phyloP scores from a whole-genome alignment of 768 basidiomycete genomes.

The Coprinellus aureogranulatus region DNA sequence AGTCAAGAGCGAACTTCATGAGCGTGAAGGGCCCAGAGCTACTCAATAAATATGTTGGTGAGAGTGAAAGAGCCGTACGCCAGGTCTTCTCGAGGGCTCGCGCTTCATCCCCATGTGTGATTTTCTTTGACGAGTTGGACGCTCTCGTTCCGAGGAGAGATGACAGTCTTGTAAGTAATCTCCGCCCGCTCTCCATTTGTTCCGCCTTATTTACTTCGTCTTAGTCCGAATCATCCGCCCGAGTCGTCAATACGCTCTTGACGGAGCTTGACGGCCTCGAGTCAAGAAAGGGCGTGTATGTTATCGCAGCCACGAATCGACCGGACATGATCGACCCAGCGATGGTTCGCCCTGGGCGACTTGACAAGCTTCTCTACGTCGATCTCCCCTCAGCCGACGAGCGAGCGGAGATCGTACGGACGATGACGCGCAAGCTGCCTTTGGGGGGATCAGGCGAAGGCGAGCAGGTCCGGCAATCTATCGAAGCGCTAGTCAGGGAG shows the following conservation, averaged over 20 bases:
- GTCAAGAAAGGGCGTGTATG: slow-evolving; percentile 81
- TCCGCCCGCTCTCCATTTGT: slow-evolving; percentile 1
- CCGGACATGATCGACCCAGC: slow-evolving; percentile 98
- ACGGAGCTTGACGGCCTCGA: slow-evolving; percentile 94
- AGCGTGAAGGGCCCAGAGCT: slow-evolving; percentile 97
- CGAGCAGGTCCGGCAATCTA: slow-evolving; percentile 21
- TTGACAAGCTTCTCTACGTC: slow-evolving; percentile 93
- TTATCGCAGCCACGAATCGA: slow-evolving; percentile 92
- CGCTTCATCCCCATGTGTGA: slow-evolving; percentile 90
- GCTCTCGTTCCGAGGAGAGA: slow-evolving; percentile 89
- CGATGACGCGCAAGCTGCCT: slow-evolving; percentile 71
- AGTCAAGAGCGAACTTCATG: slow-evolving; percentile 93
- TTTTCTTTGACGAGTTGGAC: slow-evolving; percentile 95
- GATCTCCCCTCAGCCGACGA: slow-evolving; percentile 76
- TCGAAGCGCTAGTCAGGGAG: slow-evolving; percentile 51
- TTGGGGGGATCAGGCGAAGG: slow-evolving; percentile 32
- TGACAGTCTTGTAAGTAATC: slow-evolving; percentile 70
- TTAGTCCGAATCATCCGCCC: slow-evolving; percentile 88
- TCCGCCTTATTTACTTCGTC: neutral
- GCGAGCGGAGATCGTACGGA: slow-evolving; percentile 80
- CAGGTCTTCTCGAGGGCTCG: slow-evolving; percentile 93
- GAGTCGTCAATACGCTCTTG: slow-evolving; percentile 90
- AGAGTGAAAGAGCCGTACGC: slow-evolving; percentile 92
- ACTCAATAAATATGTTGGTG: slow-evolving; percentile 98
- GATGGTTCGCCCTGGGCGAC: slow-evolving; percentile 93